Conservation (phyloP, 768 basidiomycete genomes). For the Collybia sp. region DNA sequence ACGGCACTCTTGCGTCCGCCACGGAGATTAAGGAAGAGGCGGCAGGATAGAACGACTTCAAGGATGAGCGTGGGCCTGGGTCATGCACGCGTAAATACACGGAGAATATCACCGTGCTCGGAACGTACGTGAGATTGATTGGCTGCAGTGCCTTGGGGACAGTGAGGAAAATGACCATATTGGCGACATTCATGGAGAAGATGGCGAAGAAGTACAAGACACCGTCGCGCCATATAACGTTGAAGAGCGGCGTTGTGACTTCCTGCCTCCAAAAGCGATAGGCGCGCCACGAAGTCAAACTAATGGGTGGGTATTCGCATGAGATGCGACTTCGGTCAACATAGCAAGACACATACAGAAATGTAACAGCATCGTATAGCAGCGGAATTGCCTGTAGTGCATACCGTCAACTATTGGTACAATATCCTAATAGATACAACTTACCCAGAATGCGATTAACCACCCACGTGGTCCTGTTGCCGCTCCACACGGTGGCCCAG, state of each 20-base stretch:
- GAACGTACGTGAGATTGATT: slow-evolving; percentile 11
- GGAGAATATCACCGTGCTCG: too few relatives aligned
- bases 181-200: slow-evolving; percentile 13
- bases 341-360: too few relatives aligned
- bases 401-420: slow-evolving; percentile 2
- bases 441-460: slow-evolving; percentile 15
- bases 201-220: slow-evolving; percentile 15
- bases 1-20: background rate
- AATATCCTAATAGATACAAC: slow-evolving; percentile 7
- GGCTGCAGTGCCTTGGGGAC: slow-evolving; percentile 6
- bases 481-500: slow-evolving; percentile 8
- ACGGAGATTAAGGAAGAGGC: slow-evolving; percentile 13
- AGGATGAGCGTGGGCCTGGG: slow-evolving; percentile 12
- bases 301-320: background rate
- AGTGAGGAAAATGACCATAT: slow-evolving; percentile 11
- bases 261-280: too few relatives aligned
- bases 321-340: background rate
- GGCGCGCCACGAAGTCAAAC: too few relatives aligned
- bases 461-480: slow-evolving; percentile 12
- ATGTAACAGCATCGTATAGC: too few relatives aligned
- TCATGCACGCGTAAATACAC: background rate
- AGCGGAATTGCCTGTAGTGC: too few relatives aligned
- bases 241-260: too few relatives aligned
- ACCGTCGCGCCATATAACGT: slow-evolving; percentile 7
- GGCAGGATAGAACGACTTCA: slow-evolving; percentile 11